These are phyloP conservation scores for Cyberlindnera misumaiensis DNA, from an alignment of 805 yeast species.

Conservation along the genomic window DNA sequence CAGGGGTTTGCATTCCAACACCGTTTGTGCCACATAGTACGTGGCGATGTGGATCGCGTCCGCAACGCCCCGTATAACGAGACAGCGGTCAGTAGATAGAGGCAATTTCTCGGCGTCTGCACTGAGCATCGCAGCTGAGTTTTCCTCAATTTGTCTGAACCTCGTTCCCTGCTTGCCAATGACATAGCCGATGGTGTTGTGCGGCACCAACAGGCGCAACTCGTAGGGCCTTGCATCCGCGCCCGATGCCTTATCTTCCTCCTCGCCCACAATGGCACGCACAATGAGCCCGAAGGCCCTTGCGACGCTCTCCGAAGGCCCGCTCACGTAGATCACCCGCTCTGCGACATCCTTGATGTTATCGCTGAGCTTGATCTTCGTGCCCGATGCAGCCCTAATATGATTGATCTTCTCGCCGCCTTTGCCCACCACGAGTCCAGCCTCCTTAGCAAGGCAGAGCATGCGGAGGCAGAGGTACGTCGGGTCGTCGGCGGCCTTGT, in stretches of 20 bases:
- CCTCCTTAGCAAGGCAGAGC: constrained; percentile 71
- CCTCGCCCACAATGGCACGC: constrained; percentile 60
- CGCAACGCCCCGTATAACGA: constrained; percentile 70
- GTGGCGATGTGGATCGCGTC: constrained; percentile 84
- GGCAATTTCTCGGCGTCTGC: constrained; percentile 72
- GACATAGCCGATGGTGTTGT: constrained; percentile 71
- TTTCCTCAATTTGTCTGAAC: constrained; percentile 75
- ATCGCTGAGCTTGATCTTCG: constrained; percentile 65
- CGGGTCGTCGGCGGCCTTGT: constrained; percentile 37
- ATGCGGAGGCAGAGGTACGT: constrained; percentile 63
- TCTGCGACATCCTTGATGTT: constrained; percentile 67
- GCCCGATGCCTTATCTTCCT: constrained; percentile 55
- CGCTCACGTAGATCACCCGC: constrained; percentile 66
- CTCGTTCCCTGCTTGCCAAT: constrained; percentile 73
- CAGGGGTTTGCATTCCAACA: constrained; percentile 47
- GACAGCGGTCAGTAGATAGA: constrained; percentile 67
- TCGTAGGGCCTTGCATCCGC: constrained; percentile 47
- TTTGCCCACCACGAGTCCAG: constrained; percentile 69
- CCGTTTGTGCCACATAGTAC: constrained; percentile 64
- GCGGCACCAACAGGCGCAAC: constrained; percentile 64
- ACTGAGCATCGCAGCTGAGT: constrained; percentile 67
- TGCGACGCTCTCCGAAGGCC: constrained; percentile 72
- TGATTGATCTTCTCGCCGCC: constrained; percentile 70
- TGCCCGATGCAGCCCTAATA: constrained; percentile 55
- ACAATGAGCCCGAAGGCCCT: constrained; percentile 73